phyloP scores from a whole-genome alignment of 2,329 filamentous ascomycete genomes.

The Zalaria obscura region DNA sequence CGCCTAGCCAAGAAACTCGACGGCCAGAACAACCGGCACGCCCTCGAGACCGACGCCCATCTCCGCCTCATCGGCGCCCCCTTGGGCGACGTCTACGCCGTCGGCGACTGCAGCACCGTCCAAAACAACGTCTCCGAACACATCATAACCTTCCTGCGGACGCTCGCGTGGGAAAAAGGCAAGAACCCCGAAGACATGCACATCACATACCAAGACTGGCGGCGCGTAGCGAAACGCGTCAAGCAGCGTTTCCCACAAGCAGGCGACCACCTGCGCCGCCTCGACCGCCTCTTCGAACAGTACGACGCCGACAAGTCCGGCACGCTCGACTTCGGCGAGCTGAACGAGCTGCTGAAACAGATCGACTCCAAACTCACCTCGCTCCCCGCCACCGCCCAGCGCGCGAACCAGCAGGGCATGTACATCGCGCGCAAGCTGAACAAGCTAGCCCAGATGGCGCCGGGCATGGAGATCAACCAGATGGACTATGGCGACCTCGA shows the following conservation, averaged over 20 bases:
- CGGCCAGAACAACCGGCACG: conserved; percentile 73
- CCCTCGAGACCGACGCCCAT: conserved; percentile 88
- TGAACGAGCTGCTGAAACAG: conserved; percentile 73
- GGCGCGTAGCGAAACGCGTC: conserved; percentile 66
- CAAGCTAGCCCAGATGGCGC: conserved; percentile 65
- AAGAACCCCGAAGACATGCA: conserved; percentile 80
- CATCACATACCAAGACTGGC: conserved; percentile 80
- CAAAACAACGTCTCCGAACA: conserved; percentile 95
- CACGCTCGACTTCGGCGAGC: conserved; percentile 85
- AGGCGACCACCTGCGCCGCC: conserved; percentile 66
- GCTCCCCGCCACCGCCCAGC: conserved; percentile 86
- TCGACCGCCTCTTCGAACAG: conserved; percentile 80
- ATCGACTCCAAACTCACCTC: conserved; percentile 94
- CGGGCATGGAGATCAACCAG: conserved; percentile 65
- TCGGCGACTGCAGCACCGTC: conserved; percentile 90
- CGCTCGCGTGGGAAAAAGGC: conserved; percentile 80
- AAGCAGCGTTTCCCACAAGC: conserved; percentile 87
- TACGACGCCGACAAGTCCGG: conserved; percentile 91
- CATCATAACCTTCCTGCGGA: conserved; percentile 78
- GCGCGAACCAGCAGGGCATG: conserved; percentile 86
- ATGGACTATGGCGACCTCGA: conserved; percentile 82
- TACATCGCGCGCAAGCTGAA: conserved; percentile 93
- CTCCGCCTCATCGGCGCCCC: conserved; percentile 80
- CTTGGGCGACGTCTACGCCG: conserved; percentile 86
- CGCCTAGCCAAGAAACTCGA: conserved; percentile 64